A percentile compares a stretch with the other conserved stretches of the same genome.
phyloP scores from a whole-genome alignment of 2,329 filamentous ascomycete species.

The Celoporthe dispersa region DNA sequence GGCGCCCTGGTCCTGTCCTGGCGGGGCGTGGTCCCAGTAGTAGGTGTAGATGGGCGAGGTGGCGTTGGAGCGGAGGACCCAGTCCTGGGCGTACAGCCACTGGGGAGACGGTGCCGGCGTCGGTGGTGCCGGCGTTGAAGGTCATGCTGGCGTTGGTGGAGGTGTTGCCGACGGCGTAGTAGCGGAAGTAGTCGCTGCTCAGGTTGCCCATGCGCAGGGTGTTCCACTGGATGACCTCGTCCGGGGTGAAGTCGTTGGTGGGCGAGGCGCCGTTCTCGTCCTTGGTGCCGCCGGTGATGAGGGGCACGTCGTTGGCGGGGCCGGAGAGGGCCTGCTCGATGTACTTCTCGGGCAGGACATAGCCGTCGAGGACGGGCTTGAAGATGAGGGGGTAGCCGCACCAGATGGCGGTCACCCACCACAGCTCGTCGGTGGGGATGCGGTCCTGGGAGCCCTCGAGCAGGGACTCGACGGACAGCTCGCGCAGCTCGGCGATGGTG shows the following conservation, averaged over 20 bases:
- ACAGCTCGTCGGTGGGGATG: constrained; percentile 33
- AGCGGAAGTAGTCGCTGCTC: constrained; percentile 35
- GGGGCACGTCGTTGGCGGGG: constrained; percentile 40
- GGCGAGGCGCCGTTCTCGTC: constrained; percentile 38
- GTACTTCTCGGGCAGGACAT: constrained; percentile 34
- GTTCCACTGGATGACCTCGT: constrained; percentile 34
- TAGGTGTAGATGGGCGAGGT: constrained; percentile 40
- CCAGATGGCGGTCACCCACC: constrained; percentile 38
- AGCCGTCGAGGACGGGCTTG: constrained; percentile 35
- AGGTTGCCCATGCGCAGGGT: constrained; percentile 29
- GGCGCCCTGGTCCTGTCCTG: constrained; percentile 41
- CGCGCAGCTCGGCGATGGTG: constrained; percentile 24
- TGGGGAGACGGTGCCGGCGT: constrained; percentile 31
- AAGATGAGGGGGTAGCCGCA: constrained; percentile 37
- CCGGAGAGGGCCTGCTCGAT: constrained; percentile 33
- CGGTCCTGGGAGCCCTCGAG: constrained; percentile 36
- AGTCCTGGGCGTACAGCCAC: constrained; percentile 38
- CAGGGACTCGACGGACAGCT: constrained; percentile 25
- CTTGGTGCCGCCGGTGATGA: constrained; percentile 43
- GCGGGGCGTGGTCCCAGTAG: constrained; percentile 41
- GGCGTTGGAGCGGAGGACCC: constrained; percentile 34
- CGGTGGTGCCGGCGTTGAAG: constrained; percentile 37
- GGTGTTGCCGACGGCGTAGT: constrained; percentile 36
- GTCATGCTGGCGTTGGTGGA: constrained; percentile 32
- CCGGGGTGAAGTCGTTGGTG: constrained; percentile 34